These are phyloP conservation scores for Clavispora santaluciae DNA, from an alignment of 805 yeast species.

Conservation along the genomic window DNA sequence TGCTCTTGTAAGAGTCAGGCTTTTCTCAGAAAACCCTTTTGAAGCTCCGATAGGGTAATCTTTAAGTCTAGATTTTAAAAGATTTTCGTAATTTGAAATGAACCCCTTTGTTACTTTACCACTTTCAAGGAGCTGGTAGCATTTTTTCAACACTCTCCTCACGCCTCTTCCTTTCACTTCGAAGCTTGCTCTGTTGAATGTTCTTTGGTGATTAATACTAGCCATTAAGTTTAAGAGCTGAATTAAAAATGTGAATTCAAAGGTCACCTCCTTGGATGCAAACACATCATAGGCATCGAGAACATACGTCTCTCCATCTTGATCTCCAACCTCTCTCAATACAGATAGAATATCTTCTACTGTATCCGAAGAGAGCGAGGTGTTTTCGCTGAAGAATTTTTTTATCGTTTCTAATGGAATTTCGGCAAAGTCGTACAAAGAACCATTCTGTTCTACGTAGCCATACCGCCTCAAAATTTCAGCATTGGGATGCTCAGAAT, in stretches of 20 bases:
- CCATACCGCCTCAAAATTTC: conserved; percentile 90
- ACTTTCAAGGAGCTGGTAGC: conserved; percentile 55
- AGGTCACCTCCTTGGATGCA: conserved; percentile 48
- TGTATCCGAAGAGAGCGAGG: conserved; percentile 18
- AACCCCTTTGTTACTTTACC: conserved; percentile 42
- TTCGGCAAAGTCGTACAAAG: conserved; percentile 79
- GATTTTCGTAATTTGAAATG: conserved; percentile 23
- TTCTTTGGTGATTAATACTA: conserved; percentile 19
- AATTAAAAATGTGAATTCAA: conserved; percentile 53
- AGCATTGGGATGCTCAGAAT: conserved; percentile 88
- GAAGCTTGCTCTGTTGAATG: conserved; percentile 24
- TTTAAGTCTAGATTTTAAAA: conserved; percentile 31
- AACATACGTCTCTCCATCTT: conserved; percentile 37
- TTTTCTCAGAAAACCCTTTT: conserved; percentile 14
- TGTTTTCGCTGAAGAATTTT: conserved; percentile 25
- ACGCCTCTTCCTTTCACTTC: conserved; percentile 21
- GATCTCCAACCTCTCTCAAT: conserved; percentile 29
- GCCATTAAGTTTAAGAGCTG: conserved; percentile 44
- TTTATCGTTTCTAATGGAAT: conserved; percentile 44
- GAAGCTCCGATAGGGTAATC: conserved; percentile 45
- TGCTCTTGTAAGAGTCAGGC: conserved; percentile 14
- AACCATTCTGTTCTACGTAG: conserved; percentile 71
- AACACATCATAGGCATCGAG: conserved; percentile 63
- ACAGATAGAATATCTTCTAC: conserved; percentile 34
- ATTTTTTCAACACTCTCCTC: conserved; percentile 52